Conservation (phyloP, 2,329 filamentous ascomycete species). For the Mollisiaceae sp. region DNA sequence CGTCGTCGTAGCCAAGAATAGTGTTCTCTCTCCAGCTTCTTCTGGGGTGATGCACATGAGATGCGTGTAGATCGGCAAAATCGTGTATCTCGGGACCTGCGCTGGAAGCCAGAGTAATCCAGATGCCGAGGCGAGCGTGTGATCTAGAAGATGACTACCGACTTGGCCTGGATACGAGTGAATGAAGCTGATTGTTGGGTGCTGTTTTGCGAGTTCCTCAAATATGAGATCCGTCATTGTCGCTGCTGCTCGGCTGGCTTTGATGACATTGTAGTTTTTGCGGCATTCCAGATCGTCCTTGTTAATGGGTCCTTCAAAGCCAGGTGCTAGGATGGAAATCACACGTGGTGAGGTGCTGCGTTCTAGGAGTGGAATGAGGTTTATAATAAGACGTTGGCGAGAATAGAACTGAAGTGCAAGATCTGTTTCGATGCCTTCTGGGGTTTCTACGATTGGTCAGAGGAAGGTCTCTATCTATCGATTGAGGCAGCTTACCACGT, state of each 20-base stretch:
- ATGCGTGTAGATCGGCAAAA: constrained; percentile 36
- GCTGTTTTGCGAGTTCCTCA: constrained; percentile 50
- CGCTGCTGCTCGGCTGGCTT: constrained; percentile 50
- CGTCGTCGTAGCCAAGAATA: constrained; percentile 45
- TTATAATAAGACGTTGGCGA: constrained; percentile 58
- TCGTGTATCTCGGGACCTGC: constrained; percentile 21
- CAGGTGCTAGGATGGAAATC: constrained; percentile 55
- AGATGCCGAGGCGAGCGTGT: constrained; percentile 31
- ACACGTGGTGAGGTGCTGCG: constrained; percentile 54
- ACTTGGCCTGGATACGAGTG: constrained; percentile 45
- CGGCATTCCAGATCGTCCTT: constrained; percentile 49
- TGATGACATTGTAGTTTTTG: constrained; percentile 42
- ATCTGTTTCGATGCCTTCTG: constrained; percentile 57
- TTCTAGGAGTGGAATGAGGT: constrained; percentile 60
- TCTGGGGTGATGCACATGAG: constrained; percentile 33
- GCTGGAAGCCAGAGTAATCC: constrained; percentile 28
- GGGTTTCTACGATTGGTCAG: constrained; percentile 50
- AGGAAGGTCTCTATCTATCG: not conserved
- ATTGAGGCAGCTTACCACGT: constrained; percentile 14
- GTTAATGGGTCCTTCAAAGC: constrained; percentile 55
- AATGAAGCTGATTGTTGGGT: constrained; percentile 49
- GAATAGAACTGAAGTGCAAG: constrained; percentile 58
- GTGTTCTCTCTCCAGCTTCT: constrained; percentile 44
- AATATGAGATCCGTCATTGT: constrained; percentile 54
- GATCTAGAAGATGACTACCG: constrained; percentile 38